These are phyloP conservation scores for Typha latifolia DNA, from an alignment of 176 grass and related monocot genomes.

Conservation along the genomic window DNA sequence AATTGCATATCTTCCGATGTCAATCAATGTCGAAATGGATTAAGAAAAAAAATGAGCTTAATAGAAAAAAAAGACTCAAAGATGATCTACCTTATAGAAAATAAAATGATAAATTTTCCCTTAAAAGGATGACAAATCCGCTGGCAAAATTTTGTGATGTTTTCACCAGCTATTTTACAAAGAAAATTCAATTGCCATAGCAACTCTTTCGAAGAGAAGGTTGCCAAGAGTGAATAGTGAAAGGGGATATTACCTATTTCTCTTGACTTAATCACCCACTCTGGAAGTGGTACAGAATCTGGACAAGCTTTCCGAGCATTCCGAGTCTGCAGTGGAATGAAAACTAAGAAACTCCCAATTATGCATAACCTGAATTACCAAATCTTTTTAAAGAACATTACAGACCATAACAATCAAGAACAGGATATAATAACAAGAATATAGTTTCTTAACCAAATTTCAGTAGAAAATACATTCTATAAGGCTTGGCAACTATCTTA, in stretches of 20 bases:
- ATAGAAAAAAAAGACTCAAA: no score
- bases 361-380: not conserved
- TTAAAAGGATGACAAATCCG: no score
- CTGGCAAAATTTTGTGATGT: no score
- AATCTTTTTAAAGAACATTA: not conserved
- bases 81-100: no score
- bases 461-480: conserved; percentile 4
- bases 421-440: not conserved
- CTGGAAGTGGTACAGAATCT: conserved; percentile 56
- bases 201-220: not conserved
- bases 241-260: conserved; percentile 52
- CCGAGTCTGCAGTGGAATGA: conserved; percentile 53
- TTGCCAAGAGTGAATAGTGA: not conserved
- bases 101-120: no score
- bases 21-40: no score
- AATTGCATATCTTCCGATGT: no score
- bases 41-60: no score
- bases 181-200: not conserved
- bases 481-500: conserved; percentile 32
- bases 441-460: not conserved
- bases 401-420: not conserved
- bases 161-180: not conserved
- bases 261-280: conserved; percentile 71
- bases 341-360: not conserved
- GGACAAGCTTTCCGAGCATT: conserved; percentile 99